Evolutionary conservation across 192 early-diverging fungal genomes (phyloP).

Genomic region (Phycomyces blakesleeanus): DNA sequence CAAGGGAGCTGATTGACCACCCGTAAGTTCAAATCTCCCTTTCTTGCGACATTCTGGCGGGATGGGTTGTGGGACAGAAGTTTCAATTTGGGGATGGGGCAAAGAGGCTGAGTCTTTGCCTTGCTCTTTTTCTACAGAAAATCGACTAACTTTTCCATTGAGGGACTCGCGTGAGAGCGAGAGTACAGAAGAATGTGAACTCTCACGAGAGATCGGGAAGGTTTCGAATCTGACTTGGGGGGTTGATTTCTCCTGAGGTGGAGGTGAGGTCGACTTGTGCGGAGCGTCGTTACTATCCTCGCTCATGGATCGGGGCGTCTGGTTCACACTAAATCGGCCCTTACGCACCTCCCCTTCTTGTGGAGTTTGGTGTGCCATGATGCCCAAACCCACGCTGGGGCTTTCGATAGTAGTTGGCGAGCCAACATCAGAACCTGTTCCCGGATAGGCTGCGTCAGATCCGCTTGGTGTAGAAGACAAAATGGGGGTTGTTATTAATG

Average conservation of each 20-base stretch:
- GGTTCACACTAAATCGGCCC: conserved; percentile 66
- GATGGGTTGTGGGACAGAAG: background rate
- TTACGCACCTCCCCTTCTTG: conserved; percentile 35
- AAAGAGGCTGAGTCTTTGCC: background rate
- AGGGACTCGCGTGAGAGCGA: background rate
- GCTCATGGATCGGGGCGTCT: conserved; percentile 12
- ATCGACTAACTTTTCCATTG: conserved; percentile 13
- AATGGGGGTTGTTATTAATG: background rate
- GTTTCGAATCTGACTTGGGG: background rate
- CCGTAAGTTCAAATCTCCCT: conserved; percentile 35
- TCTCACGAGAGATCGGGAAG: conserved; percentile 11
- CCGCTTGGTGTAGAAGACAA: too few relatives aligned
- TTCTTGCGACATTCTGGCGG: conserved; percentile 30
- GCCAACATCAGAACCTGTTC: background rate
- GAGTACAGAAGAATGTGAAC: conserved; percentile 9
- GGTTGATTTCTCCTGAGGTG: background rate
- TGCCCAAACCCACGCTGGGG: conserved; percentile 12
- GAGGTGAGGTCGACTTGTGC: background rate
- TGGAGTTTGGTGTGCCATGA: conserved; percentile 2
- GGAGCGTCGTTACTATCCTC: background rate
- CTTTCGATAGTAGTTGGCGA: background rate
- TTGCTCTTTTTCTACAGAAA: conserved; percentile 1
- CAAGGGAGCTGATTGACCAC: background rate
- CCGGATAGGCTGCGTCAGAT: background rate
- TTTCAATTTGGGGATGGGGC: background rate